These are phyloP conservation scores for Fusarium xylarioides DNA, from an alignment of 2,329 filamentous ascomycete species.

Conservation along the genomic window DNA sequence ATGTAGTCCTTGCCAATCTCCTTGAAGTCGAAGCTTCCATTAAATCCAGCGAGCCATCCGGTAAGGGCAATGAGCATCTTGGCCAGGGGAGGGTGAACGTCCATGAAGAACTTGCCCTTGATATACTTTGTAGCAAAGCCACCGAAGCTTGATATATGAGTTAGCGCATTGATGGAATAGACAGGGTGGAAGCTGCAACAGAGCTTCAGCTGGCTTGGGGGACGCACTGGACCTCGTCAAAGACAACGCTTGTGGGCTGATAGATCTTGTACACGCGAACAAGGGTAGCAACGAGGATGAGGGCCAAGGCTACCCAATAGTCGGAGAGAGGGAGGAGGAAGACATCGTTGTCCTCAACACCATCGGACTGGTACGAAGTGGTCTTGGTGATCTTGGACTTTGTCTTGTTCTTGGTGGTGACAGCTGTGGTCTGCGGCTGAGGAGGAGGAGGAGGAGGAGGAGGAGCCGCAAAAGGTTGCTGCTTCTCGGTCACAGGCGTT, in stretches of 20 bases:
- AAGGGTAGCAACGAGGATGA: conserved; percentile 79
- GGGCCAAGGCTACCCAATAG: conserved; percentile 76
- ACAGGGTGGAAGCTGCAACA: neutral
- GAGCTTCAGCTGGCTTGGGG: conserved; percentile 1
- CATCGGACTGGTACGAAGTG: conserved; percentile 76
- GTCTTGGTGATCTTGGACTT: conserved; percentile 49
- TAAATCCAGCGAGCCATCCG: conserved; percentile 93
- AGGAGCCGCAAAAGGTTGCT: conserved; percentile 23
- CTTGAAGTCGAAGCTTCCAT: conserved; percentile 98
- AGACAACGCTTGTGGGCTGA: conserved; percentile 94
- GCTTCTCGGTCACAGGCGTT: conserved; percentile 37
- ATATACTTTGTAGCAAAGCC: conserved; percentile 99
- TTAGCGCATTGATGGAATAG: conserved; percentile 20
- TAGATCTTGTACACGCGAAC: conserved; percentile 96
- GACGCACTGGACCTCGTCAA: conserved; percentile 97
- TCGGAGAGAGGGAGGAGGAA: conserved; percentile 85
- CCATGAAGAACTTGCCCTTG: conserved; percentile 99
- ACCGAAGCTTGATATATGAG: conserved; percentile 75
- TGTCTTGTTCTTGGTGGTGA: conserved; percentile 6
- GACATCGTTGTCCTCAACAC: conserved; percentile 89
- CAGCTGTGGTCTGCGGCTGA: conserved; percentile 17
- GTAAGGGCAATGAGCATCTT: conserved; percentile 96
- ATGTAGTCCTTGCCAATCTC: conserved; percentile 99
- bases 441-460: conserved; percentile 26
- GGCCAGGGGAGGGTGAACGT: conserved; percentile 96